phyloP scores from a whole-genome alignment of 768 basidiomycete species.

The Boletales sp. region DNA sequence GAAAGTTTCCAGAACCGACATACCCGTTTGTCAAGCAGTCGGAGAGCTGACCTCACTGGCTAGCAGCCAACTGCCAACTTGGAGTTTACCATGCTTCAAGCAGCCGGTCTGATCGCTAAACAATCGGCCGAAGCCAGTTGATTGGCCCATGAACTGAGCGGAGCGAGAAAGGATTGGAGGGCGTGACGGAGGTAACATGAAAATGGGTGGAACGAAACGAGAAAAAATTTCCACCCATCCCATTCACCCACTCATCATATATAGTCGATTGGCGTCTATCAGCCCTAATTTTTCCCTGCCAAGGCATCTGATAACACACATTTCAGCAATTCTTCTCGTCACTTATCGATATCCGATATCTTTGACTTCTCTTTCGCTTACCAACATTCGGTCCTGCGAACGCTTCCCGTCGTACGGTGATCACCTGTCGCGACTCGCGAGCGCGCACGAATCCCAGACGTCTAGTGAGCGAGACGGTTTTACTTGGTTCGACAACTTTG shows the following conservation, averaged over 20 bases:
- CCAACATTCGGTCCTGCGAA: slow-evolving; percentile 1
- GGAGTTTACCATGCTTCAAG: background rate
- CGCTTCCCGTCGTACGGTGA: background rate
- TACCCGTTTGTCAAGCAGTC: background rate
- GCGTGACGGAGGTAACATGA: background rate
- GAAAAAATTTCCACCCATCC: background rate
- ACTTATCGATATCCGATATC: background rate
- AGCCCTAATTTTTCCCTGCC: background rate
- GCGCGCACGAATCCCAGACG: no score
- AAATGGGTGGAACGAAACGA: background rate
- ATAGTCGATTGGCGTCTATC: background rate
- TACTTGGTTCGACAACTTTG: background rate
- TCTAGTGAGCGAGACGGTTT: background rate
- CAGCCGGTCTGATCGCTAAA: background rate
- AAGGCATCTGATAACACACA: background rate
- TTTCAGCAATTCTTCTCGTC: no score
- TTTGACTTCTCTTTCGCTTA: slow-evolving; percentile 5
- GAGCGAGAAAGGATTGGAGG: background rate
- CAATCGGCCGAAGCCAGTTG: background rate
- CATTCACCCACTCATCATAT: background rate
- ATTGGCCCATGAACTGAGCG: background rate
- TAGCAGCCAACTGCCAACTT: no score
- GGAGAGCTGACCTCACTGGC: no score
- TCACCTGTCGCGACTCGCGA: background rate
- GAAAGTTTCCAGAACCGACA: background rate